These are phyloP conservation scores for Sporisorium scitamineum DNA, from an alignment of 1,284 basidiomycete species.

Conservation along the genomic window DNA sequence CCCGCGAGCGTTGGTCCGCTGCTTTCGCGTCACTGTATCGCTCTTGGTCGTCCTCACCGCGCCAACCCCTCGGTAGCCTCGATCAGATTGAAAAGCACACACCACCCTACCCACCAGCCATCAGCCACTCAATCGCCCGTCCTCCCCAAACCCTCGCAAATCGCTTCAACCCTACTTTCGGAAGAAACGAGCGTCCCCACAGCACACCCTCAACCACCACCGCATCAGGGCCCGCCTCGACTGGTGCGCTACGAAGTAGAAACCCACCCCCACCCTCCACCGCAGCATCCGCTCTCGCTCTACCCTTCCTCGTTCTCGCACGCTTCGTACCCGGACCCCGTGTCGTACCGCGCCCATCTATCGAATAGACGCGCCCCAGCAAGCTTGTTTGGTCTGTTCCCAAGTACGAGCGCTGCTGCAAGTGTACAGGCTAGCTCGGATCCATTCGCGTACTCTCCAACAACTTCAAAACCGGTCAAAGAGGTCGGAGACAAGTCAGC, in stretches of 20 bases:
- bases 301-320: constrained; percentile 42
- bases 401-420: constrained; percentile 40
- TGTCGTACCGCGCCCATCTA: constrained; percentile 39
- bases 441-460: constrained; percentile 25
- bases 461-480: not conserved
- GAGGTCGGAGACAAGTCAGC: not conserved
- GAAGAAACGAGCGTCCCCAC: constrained; percentile 19
- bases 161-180: constrained; percentile 29
- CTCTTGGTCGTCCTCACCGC: not conserved
- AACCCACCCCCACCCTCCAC: not conserved
- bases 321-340: constrained; percentile 40
- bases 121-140: constrained; percentile 40
- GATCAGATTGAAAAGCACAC: constrained; percentile 28
- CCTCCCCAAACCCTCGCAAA: constrained; percentile 45
- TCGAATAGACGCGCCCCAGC: constrained; percentile 47
- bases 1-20: not conserved
- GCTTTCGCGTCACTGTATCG: not conserved
- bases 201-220: constrained; percentile 37
- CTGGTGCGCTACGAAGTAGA: constrained; percentile 45
- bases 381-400: constrained; percentile 44
- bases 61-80: not conserved
- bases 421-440: constrained; percentile 22
- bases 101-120: constrained; percentile 27
- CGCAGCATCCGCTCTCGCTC: constrained; percentile 20
- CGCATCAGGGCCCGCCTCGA: constrained; percentile 44